Base-by-base conservation (phyloP, 371 early-diverging fungal genomes). In the Lichtheimia hyalospora region DNA sequence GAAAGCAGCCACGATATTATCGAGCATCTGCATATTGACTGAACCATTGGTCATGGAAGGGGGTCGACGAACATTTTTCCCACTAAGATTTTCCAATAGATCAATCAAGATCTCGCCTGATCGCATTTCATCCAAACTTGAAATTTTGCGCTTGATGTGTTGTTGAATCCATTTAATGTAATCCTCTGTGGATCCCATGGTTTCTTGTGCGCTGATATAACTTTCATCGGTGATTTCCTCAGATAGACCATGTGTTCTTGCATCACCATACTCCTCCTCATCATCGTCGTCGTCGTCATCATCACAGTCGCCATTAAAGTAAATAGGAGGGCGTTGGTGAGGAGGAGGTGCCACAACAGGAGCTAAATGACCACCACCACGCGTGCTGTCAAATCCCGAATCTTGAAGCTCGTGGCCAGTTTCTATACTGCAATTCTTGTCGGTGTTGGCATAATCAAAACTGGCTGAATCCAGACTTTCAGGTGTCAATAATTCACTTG, bases 141-240 rank as follows among this genome's bases (percentile, higher is more conserved):
- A 10, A 53, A 74, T 24, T 51, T 66, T 48, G 18, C 42, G 25
- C 6, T 21, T 46, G 16, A 84, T 54, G 49, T 75, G 58, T 3
- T 68, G 66, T 61, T 85, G 84, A 50, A 87, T 71, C 87, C 87
- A 87, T 6, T 69, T 61, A 13, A 84, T 50, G 43, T 81, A 84
- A 23, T 77, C 74, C 14, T 60, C 64, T 18, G 69, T 64, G 18
- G 46, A 34, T 8, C 34, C 34, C 34, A 34, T 34, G 34, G 34
- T 10, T 34, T 34, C 34, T 34, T 34, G 24, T 4, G 34, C 23
- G 42, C 23, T 40, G 7, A 40, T 13, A 4, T 50, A 44, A 8
- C 53, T 53, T 52, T 60, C 60, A 24, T 60, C 60, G 8, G 60
- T 60, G 13, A 60, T 21, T 14, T 53, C 60, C 3, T 53, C 57